phyloP scores from a whole-genome alignment of 2,329 filamentous ascomycete genomes.

The Colletotrichum cuscutae region DNA sequence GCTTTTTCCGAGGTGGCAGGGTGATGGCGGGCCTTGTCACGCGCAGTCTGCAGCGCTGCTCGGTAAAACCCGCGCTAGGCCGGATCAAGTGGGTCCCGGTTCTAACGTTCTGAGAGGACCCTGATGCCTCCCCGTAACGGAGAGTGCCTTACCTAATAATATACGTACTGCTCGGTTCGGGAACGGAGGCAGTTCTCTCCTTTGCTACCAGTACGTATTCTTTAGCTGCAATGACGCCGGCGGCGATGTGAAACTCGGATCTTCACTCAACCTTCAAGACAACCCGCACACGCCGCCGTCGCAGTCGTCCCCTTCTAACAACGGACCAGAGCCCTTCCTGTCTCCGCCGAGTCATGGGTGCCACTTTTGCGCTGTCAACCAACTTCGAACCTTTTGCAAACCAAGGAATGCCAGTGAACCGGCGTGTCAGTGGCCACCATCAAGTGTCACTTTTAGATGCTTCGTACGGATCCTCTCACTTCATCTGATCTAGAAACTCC shows the following conservation, averaged over 20 bases:
- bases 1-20: slow-evolving; percentile 1
- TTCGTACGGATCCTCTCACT: background rate
- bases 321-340: slow-evolving; percentile 14
- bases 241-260: slow-evolving; percentile 31
- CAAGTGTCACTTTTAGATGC: background rate
- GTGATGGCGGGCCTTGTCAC: background rate
- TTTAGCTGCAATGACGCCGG: background rate
- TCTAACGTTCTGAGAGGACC: background rate
- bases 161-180: background rate
- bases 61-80: slow-evolving; percentile 18
- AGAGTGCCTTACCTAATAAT: background rate
- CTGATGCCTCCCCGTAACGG: no score
- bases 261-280: slow-evolving; percentile 19
- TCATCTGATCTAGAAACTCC: background rate
- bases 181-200: background rate
- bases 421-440: background rate
- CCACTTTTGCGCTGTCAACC: background rate
- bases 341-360: slow-evolving; percentile 24
- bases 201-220: background rate
- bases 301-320: slow-evolving; percentile 4
- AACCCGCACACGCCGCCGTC: background rate
- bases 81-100: slow-evolving; percentile 14
- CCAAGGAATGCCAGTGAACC: background rate
- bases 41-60: background rate
- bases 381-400: background rate